These are phyloP conservation scores for Kodamaea sp. DNA, from an alignment of 1,139 yeast genomes.

Conservation along the genomic window DNA sequence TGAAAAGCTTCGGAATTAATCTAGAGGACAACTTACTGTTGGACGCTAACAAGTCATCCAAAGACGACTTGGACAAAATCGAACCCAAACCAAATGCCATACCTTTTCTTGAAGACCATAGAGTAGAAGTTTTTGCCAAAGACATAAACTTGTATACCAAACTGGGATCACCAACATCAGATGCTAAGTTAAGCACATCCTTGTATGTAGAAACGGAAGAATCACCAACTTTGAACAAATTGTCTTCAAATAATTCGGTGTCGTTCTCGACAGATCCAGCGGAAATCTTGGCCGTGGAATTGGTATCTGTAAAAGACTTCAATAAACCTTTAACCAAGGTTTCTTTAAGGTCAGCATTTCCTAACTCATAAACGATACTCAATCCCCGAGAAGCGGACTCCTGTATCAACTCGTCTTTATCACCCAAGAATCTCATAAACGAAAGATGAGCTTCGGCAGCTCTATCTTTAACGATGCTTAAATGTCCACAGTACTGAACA, in stretches of 20 bases:
- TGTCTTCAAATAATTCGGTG: constrained; percentile 84
- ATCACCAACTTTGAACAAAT: constrained; percentile 74
- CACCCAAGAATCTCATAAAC: constrained; percentile 75
- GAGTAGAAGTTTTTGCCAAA: constrained; percentile 79
- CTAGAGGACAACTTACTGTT: constrained; percentile 57
- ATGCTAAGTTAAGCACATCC: constrained; percentile 80
- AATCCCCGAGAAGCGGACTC: constrained; percentile 92
- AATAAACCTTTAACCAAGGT: constrained; percentile 74
- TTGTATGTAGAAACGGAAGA: constrained; percentile 88
- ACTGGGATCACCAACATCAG: constrained; percentile 95
- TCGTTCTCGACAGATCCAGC: constrained; percentile 77
- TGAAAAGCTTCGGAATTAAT: constrained; percentile 77
- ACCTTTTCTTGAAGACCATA: constrained; percentile 94
- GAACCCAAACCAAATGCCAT: constrained; percentile 92
- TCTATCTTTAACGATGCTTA: constrained; percentile 40
- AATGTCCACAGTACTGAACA: constrained; percentile 69
- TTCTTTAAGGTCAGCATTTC: constrained; percentile 68
- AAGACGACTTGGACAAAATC: constrained; percentile 73
- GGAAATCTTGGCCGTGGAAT: constrained; percentile 48
- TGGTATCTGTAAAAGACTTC: constrained; percentile 74
- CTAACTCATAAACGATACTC: constrained; percentile 77
- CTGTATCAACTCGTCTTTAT: constrained; percentile 80
- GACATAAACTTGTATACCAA: constrained; percentile 94
- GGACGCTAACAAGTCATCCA: constrained; percentile 60
- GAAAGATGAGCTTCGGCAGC: constrained; percentile 65